A percentile compares a stretch with the other conserved stretches of the same genome.
phyloP scores from a whole-genome alignment of 2,329 filamentous ascomycete genomes.

The Beauveria medogensis region DNA sequence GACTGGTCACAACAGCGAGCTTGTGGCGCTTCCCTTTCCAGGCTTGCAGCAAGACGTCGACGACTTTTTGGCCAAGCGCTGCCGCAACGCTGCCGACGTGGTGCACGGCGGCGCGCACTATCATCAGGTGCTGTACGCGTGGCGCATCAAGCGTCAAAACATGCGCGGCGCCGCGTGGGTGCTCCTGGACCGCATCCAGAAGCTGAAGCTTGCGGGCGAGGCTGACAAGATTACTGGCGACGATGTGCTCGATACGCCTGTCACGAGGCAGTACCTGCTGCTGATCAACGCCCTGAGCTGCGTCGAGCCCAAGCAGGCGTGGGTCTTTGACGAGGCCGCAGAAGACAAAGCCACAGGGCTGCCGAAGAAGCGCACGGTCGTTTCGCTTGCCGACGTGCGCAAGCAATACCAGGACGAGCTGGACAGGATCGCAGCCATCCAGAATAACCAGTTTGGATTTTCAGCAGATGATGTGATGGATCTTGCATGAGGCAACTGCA shows the following conservation, averaged over 20 bases:
- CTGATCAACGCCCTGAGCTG: conserved; percentile 90
- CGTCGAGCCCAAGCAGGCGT: conserved; percentile 71
- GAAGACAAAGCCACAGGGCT: conserved; percentile 17
- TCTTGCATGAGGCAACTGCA: conserved; percentile 27
- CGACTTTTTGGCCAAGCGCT: conserved; percentile 63
- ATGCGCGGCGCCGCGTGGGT: conserved; percentile 70
- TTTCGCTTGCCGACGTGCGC: conserved; percentile 78
- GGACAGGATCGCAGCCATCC: conserved; percentile 79
- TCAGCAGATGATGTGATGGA: conserved; percentile 47
- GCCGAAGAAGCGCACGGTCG: conserved; percentile 58
- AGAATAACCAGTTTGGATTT: conserved; percentile 84
- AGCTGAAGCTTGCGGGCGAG: conserved; percentile 50
- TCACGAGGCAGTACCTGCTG: conserved; percentile 73
- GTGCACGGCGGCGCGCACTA: conserved; percentile 65
- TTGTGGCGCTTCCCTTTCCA: conserved; percentile 72
- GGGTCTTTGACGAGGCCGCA: conserved; percentile 50
- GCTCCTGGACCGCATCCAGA: conserved; percentile 55
- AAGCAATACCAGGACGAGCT: conserved; percentile 86
- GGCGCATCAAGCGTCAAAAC: conserved; percentile 75
- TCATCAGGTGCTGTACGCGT: conserved; percentile 84
- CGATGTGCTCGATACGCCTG: conserved; percentile 53
- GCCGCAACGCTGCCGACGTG: conserved; percentile 60
- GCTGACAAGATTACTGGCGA: conserved; percentile 47
- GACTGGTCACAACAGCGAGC: conserved; percentile 53
- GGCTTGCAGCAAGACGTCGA: conserved; percentile 73